Conservation (phyloP, 805 yeast genomes). For the Zygosaccharomyces kombuchaensis region DNA sequence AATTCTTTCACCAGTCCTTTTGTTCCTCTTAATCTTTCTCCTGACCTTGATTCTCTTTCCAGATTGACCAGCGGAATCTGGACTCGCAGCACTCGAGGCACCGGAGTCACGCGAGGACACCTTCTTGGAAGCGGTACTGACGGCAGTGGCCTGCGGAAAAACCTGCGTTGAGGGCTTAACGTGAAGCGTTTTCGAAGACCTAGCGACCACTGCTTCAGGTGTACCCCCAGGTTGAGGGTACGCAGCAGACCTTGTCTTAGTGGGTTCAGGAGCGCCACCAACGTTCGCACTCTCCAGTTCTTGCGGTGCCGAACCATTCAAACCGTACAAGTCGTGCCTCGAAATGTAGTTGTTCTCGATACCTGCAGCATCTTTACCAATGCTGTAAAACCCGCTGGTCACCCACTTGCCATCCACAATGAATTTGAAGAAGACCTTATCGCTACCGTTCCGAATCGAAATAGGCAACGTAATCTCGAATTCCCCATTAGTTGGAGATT, state of each 20-base stretch:
- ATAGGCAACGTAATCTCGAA: slow-evolving; percentile 58
- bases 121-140: slow-evolving; percentile 28
- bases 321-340: slow-evolving; percentile 10
- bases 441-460: slow-evolving; percentile 32
- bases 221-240: neutral
- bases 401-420: slow-evolving; percentile 71
- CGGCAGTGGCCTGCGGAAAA: slow-evolving; percentile 20
- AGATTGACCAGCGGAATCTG: slow-evolving; percentile 7
- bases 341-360: slow-evolving; percentile 38
- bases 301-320: slow-evolving; percentile 7
- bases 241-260: neutral
- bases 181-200: neutral
- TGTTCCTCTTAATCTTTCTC: slow-evolving; percentile 39
- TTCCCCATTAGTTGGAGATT: slow-evolving; percentile 51
- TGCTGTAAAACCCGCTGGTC: slow-evolving; percentile 37
- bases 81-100: neutral
- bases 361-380: slow-evolving; percentile 41
- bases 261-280: neutral
- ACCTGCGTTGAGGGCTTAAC: slow-evolving; percentile 3
- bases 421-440: slow-evolving; percentile 47
- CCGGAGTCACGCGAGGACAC: neutral
- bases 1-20: slow-evolving; percentile 39
- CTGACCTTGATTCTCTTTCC: slow-evolving; percentile 36
- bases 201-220: neutral
- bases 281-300: neutral